Base-by-base conservation (phyloP, 257 asterid genomes). In the Plantago major region DNA sequence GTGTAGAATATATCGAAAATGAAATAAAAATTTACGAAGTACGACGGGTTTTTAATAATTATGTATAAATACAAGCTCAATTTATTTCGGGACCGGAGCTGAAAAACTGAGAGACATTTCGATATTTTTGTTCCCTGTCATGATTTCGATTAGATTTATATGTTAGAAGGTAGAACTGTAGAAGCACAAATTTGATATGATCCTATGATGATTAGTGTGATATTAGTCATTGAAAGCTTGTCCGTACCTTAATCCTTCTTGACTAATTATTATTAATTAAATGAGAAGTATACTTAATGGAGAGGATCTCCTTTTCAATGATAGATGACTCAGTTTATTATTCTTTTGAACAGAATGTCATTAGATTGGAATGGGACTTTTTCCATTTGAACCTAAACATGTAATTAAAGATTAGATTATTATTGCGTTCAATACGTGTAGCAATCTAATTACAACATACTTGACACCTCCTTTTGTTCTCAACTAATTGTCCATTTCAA, bases 401-500 rank as follows among this genome's bases (percentile, higher is more conserved):
- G 26, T 22, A 22, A 22, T 22, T 22, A 22, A 22, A 22, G 26
- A 2, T n/a, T 22, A 22, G 26, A 22, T 22, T 22, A 62, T 76
- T 57, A 43, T 46, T 16, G 11, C 3, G 2, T 1, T 22, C 26
- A 70, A 76, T 67, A 72, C 75, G 73, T 76, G 75, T 16, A 67
- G 10, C 10, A 37, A 38, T 67, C 59, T 44, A 53, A 30, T 3
- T 49, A 47, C 17, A 6, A 12, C 17, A 22, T 49, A 9, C 14
- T 6, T 16, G n/a, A n/a, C 54, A 9, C 3, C 11, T 49, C 54
- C 9, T n/a, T 47, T n/a, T 47, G 0, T 33, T 64, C 26, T 10
- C 30, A 42, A 62, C 63, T 42, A 58, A 19, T 33, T 51, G 26
- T 48, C 60, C 52, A 71, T 64, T 58, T 30, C 71, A 53, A 58